Conservation (phyloP, 306 rosid genomes). For the Cicer bijugum region DNA sequence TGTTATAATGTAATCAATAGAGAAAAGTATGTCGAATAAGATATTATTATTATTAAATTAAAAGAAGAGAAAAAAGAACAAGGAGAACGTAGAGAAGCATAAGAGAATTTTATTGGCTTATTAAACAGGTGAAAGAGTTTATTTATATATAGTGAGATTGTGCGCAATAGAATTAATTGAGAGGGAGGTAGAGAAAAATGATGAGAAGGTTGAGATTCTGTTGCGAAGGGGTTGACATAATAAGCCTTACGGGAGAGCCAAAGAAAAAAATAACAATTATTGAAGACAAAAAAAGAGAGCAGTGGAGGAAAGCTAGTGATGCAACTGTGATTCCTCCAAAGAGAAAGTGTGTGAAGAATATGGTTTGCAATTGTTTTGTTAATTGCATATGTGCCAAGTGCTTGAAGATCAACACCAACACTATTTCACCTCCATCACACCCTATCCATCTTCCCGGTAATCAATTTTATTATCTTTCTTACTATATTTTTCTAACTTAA, state of each 20-base stretch:
- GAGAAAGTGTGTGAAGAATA: conserved; percentile 50
- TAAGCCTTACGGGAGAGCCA: neutral
- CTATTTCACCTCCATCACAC: neutral
- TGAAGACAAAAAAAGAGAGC: neutral
- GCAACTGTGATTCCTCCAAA: conserved; percentile 56
- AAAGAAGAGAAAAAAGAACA: too few species aligned
- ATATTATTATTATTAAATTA: too few species aligned
- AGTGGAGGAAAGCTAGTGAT: neutral
- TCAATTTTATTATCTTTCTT: neutral
- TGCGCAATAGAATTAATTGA: neutral
- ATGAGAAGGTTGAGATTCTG: conserved; percentile 38
- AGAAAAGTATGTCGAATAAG: too few species aligned
- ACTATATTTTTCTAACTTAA: neutral
- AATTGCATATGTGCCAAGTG: conserved; percentile 17
- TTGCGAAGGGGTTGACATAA: conserved; percentile 5
- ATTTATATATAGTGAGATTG: neutral
- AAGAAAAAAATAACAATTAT: neutral
- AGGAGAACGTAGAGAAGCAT: too few species aligned
- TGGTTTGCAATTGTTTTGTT: conserved; percentile 32
- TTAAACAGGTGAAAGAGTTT: neutral
- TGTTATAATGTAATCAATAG: too few species aligned
- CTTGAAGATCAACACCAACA: conserved; percentile 10
- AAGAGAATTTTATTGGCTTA: neutral
- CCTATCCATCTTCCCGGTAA: neutral
- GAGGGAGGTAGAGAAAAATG: neutral